phyloP scores from a whole-genome alignment of 805 yeast genomes.

The Nakazawaea wickerhamii region DNA sequence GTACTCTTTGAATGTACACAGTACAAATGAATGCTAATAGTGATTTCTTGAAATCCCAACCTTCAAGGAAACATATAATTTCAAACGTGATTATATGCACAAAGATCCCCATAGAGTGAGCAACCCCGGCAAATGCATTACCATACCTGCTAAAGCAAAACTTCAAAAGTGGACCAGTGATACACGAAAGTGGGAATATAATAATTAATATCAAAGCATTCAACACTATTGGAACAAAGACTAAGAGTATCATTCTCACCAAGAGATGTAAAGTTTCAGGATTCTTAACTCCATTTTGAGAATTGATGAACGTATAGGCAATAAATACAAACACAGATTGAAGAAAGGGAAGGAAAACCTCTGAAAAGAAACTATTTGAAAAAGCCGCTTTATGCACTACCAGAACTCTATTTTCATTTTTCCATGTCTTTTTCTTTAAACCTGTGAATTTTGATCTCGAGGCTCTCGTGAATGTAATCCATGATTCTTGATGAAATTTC shows the following conservation, averaged over 20 bases:
- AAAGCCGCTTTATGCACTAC: slow-evolving; percentile 72
- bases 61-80: slow-evolving; percentile 34
- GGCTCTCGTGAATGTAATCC: slow-evolving; percentile 72
- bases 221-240: slow-evolving; percentile 42
- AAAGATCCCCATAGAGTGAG: slow-evolving; percentile 32
- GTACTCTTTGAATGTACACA: slow-evolving; percentile 30
- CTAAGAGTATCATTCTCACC: slow-evolving; percentile 52
- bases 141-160: slow-evolving; percentile 27
- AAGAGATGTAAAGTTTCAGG: slow-evolving; percentile 52
- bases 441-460: slow-evolving; percentile 91
- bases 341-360: slow-evolving; percentile 66
- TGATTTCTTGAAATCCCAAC: slow-evolving; percentile 34
- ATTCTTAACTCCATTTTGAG: slow-evolving; percentile 74
- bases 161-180: slow-evolving; percentile 30
- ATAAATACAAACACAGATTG: slow-evolving; percentile 63
- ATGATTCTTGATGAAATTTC: slow-evolving; percentile 60
- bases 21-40: slow-evolving; percentile 34
- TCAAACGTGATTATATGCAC: slow-evolving; percentile 31
- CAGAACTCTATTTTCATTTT: slow-evolving; percentile 37
- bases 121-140: slow-evolving; percentile 33
- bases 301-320: slow-evolving; percentile 76
- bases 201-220: slow-evolving; percentile 29
- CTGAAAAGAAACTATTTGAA: slow-evolving; percentile 73
- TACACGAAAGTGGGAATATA: slow-evolving; percentile 30
- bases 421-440: slow-evolving; percentile 69